phyloP scores from a whole-genome alignment of 768 basidiomycete genomes.

The Crepidotus variabilis region DNA sequence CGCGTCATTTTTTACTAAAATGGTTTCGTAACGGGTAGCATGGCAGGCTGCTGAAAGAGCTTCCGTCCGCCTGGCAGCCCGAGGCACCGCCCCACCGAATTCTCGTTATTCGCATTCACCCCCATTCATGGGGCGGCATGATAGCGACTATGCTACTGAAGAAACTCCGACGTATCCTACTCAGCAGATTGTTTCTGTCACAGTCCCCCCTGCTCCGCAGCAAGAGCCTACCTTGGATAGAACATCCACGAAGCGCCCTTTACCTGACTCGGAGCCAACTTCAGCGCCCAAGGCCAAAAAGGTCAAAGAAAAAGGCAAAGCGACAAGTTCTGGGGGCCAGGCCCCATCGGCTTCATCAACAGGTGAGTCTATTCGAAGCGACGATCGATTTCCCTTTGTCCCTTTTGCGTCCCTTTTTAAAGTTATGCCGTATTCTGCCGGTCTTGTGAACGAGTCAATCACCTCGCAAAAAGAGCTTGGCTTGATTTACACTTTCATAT shows the following conservation, averaged over 20 bases:
- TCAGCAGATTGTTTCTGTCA: constrained; percentile 9
- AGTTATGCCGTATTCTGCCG: neutral
- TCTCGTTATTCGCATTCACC: constrained; percentile 29
- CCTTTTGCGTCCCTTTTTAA: constrained; percentile 6
- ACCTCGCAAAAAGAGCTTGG: neutral
- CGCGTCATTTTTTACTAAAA: constrained; percentile 2
- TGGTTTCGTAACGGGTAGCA: constrained; percentile 24
- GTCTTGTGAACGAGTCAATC: neutral
- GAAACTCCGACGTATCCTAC: constrained; percentile 11
- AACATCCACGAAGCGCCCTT: constrained; percentile 24
- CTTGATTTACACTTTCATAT: neutral
- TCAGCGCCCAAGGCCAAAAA: constrained; percentile 30
- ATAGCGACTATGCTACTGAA: constrained; percentile 8
- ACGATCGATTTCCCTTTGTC: constrained; percentile 1
- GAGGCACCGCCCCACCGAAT: constrained; percentile 33
- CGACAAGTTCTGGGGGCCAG: constrained; percentile 23
- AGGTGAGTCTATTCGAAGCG: constrained; percentile 19
- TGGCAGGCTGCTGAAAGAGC: constrained; percentile 53
- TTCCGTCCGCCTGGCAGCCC: constrained; percentile 56
- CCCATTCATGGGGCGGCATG: constrained; percentile 25
- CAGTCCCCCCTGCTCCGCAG: constrained; percentile 4
- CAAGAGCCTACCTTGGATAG: constrained; percentile 1
- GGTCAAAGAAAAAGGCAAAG: constrained; percentile 41
- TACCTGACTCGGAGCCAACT: constrained; percentile 34
- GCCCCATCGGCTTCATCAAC: constrained; percentile 13